Conservation (phyloP, 148 eudicot genomes). For the Camellia sinensis region DNA sequence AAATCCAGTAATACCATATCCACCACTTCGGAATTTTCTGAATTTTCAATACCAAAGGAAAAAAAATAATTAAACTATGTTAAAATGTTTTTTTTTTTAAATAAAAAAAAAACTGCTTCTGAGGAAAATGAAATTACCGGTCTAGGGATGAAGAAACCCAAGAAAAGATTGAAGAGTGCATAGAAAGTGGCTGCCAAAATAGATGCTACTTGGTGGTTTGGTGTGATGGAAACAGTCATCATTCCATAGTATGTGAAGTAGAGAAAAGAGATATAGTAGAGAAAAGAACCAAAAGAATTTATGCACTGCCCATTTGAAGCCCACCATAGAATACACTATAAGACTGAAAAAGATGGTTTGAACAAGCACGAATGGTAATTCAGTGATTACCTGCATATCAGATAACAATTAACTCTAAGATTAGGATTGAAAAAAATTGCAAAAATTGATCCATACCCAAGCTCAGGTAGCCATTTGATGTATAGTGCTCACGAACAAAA, state of each 20-base stretch:
- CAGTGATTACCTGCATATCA: slow-evolving; percentile 73
- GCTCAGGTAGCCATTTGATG: too few relatives aligned
- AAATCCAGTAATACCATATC: slow-evolving; percentile 97
- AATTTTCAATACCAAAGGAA: background rate
- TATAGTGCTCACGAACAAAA: too few relatives aligned
- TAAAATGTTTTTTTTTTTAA: background rate
- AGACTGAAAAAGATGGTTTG: slow-evolving; percentile 60
- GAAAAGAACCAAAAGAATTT: slow-evolving; percentile 95
- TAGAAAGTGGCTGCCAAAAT: slow-evolving; percentile 92
- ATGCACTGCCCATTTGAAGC: slow-evolving; percentile 76
- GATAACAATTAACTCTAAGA: too few relatives aligned
- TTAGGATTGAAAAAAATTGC: background rate
- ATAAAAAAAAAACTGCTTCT: background rate
- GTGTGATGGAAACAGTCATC: slow-evolving; percentile 98
- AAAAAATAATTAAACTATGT: too few relatives aligned
- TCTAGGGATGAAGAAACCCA: slow-evolving; percentile 94
- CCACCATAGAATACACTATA: slow-evolving; percentile 87
- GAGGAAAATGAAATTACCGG: slow-evolving; percentile 53
- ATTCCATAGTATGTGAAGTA: slow-evolving; percentile 97
- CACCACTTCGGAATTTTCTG: slow-evolving; percentile 99
- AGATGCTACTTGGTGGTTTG: slow-evolving; percentile 95
- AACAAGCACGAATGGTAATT: slow-evolving; percentile 72
- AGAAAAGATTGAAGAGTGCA: slow-evolving; percentile 86
- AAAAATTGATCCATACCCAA: background rate
- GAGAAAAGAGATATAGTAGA: slow-evolving; percentile 73